Percentiles rank a stretch among this genome's conserved stretches.
phyloP scores from a whole-genome alignment of 2,329 filamentous ascomycete species.

The Leptographium galeiforme region DNA sequence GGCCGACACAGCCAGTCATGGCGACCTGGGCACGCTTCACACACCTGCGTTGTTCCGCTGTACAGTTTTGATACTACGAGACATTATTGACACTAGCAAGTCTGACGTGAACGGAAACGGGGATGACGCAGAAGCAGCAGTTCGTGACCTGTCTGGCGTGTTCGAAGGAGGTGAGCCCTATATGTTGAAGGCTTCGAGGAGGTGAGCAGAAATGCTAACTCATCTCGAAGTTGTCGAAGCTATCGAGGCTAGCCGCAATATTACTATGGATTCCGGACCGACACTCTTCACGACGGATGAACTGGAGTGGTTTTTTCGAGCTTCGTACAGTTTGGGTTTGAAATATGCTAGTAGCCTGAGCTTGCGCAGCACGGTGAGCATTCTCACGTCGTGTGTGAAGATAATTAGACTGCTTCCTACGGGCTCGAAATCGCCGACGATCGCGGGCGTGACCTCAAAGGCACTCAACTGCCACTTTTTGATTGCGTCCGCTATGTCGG shows the following conservation, averaged over 20 bases:
- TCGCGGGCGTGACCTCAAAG: constrained; percentile 36
- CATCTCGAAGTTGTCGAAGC: constrained; percentile 16
- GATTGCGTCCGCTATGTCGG: constrained; percentile 34
- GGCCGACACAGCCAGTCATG: constrained; percentile 39
- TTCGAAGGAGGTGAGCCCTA: constrained; percentile 29
- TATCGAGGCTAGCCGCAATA: constrained; percentile 25
- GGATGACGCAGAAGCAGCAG: neutral
- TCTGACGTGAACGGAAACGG: neutral
- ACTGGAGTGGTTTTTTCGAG: constrained; percentile 73
- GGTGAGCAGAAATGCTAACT: neutral
- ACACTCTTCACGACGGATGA: constrained; percentile 49
- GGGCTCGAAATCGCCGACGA: constrained; percentile 26
- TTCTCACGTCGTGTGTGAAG: constrained; percentile 39
- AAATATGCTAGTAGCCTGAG: constrained; percentile 43
- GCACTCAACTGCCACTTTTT: constrained; percentile 61
- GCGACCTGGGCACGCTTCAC: constrained; percentile 35
- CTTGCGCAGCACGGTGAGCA: constrained; percentile 36
- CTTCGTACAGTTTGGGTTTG: constrained; percentile 65
- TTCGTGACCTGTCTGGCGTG: constrained; percentile 14
- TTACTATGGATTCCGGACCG: constrained; percentile 24
- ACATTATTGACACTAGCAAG: constrained; percentile 23
- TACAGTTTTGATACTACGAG: constrained; percentile 35
- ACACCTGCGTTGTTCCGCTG: constrained; percentile 53
- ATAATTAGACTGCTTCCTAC: constrained; percentile 38
- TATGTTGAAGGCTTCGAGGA: no score